Conservation (phyloP, 1,284 basidiomycete species). For the Marasmius fiardii region DNA sequence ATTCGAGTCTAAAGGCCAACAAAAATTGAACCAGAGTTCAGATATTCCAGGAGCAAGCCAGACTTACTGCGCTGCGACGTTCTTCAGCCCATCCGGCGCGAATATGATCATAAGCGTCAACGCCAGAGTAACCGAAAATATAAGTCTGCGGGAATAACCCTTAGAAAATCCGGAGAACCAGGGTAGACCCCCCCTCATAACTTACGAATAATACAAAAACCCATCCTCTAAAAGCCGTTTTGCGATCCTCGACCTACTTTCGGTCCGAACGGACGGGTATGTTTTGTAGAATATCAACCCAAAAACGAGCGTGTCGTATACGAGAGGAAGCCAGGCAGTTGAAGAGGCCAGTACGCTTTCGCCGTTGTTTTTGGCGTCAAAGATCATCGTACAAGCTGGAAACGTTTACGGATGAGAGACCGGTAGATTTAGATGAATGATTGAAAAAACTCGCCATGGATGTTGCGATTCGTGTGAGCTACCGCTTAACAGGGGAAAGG, state of each 20-base stretch:
- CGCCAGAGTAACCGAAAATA: slow-evolving; percentile 47
- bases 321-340: slow-evolving; percentile 52
- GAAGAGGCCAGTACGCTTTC: slow-evolving; percentile 30
- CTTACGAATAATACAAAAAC: slow-evolving; percentile 49
- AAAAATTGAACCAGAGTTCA: slow-evolving; percentile 4
- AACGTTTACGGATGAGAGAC: too few species aligned
- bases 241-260: slow-evolving; percentile 38
- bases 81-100: slow-evolving; percentile 23
- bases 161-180: too few species aligned
- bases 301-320: slow-evolving; percentile 54
- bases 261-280: slow-evolving; percentile 33
- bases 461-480: slow-evolving; percentile 27
- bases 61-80: background rate
- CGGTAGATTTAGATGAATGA: too few species aligned
- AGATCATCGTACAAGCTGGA: slow-evolving; percentile 54
- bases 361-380: slow-evolving; percentile 16
- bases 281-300: slow-evolving; percentile 44
- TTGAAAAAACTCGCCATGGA: slow-evolving; percentile 26
- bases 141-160: slow-evolving; percentile 33
- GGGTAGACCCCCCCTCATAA: background rate
- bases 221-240: slow-evolving; percentile 49
- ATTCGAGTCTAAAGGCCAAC: slow-evolving; percentile 37
- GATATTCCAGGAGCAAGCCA: background rate
- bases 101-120: slow-evolving; percentile 50
- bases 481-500: slow-evolving; percentile 24